Base-by-base conservation (phyloP, 768 basidiomycete species). In the Crepidotus variabilis region DNA sequence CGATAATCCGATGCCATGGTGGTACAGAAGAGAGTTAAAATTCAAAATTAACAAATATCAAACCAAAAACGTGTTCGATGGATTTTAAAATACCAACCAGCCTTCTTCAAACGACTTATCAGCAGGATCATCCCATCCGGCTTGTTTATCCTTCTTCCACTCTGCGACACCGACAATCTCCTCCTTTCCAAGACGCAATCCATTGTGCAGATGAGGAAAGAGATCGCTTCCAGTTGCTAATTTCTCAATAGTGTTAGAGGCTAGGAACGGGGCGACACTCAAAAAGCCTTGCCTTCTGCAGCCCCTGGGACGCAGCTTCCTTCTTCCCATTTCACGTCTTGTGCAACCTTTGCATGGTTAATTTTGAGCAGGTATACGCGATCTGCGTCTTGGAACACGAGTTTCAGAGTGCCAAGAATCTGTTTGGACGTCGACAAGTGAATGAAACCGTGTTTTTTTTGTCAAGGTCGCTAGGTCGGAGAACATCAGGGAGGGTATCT, bases 131-230 rank as follows among this genome's bases (percentile, higher is more conserved):
- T 64, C 58, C 69, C 66, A 68, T 13, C 54, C 59, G n/a, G 52
- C 47, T 11, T 2, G 39, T 22, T 56, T 45, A 20, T 61, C 51
- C 13, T 50, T 67, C 46, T 64, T 56, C 63, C 67, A 67, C 16
- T 54, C 55, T 11, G 53, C 57, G 18, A 80, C 70, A 36, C 73
- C 72, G 47, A 82, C 77, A 1, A 84, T 67, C 61, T 83, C 78
- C 0, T 64, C 66, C 16, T 63, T 72, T 13, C 81, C 82, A 20
- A 85, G 58, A 48, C 60, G 68, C 13, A 75, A 55, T 6, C 69
- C 72, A 50, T 81, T 83, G 55, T 83, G 82, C 23, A 85, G 52
- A 60, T 85, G 84, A 0, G 83, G 82, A 55, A 82, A 85, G 52
- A 79, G 75, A 21, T 68, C 75, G 2, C 77, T 75, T 55, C 50